These are phyloP conservation scores for Fusarium verticillioides DNA, from an alignment of 2,329 filamentous ascomycete species.

Conservation along the genomic window DNA sequence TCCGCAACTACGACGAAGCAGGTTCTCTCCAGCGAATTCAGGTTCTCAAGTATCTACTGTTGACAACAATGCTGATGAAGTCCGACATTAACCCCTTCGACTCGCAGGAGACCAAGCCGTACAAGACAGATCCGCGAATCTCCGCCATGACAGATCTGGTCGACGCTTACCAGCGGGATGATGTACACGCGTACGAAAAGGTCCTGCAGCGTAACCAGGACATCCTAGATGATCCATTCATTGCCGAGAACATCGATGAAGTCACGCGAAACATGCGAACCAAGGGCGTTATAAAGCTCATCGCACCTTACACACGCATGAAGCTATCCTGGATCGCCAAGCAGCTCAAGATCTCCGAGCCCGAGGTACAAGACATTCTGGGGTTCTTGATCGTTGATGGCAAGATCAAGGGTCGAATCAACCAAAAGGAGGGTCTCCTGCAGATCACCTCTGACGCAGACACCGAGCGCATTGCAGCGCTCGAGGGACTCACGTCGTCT, in stretches of 20 bases:
- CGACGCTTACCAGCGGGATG: slow-evolving; percentile 94
- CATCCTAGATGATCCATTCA: slow-evolving; percentile 91
- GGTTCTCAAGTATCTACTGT: slow-evolving; percentile 94
- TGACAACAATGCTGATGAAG: slow-evolving; percentile 98
- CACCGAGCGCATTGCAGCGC: slow-evolving; percentile 76
- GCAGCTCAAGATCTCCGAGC: slow-evolving; percentile 84
- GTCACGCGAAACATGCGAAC: slow-evolving; percentile 98
- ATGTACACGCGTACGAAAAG: slow-evolving; percentile 90
- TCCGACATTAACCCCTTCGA: slow-evolving; percentile 99
- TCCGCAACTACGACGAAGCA: slow-evolving; percentile 98
- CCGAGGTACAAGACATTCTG: slow-evolving; percentile 95
- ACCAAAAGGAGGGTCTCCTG: slow-evolving; percentile 86
- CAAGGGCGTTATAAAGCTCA: slow-evolving; percentile 91
- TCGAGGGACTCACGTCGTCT: slow-evolving; percentile 77
- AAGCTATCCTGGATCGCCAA: slow-evolving; percentile 87
- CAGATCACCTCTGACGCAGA: slow-evolving; percentile 81
- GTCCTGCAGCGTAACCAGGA: slow-evolving; percentile 90
- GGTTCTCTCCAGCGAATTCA: slow-evolving; percentile 96
- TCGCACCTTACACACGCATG: slow-evolving; percentile 95
- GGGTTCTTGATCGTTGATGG: slow-evolving; percentile 92
- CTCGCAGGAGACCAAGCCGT: slow-evolving; percentile 98
- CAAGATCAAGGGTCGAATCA: slow-evolving; percentile 86
- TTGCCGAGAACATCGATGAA: slow-evolving; percentile 98
- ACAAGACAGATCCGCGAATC: slow-evolving; percentile 94
- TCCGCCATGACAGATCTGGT: slow-evolving; percentile 97